Conservation (phyloP, 352 stramenopile species). For the Phytopythium ostracodes region DNA sequence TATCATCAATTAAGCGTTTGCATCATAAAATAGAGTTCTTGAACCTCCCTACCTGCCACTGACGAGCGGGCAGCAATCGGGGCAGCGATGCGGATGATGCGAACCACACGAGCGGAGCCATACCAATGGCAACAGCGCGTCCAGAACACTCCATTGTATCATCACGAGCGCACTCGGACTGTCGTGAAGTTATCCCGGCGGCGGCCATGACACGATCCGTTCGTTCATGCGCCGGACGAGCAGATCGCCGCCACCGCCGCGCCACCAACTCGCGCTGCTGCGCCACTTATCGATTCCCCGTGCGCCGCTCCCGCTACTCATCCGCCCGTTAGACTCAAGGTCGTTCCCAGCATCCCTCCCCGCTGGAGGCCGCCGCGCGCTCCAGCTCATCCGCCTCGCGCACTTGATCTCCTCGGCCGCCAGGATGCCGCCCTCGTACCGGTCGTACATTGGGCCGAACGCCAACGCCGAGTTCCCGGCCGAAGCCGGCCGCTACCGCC, state of each 20-base stretch:
- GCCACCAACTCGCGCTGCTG: not conserved
- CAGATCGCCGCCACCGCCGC: not conserved
- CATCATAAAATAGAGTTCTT: not conserved
- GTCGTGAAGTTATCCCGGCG: no score
- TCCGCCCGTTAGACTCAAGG: no score
- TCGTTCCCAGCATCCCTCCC: no score
- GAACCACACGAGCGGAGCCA: no score
- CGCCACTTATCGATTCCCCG: slow-evolving; percentile 5
- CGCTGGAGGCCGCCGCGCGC: not conserved
- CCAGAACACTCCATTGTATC: no score
- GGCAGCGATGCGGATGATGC: not conserved
- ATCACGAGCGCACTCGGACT: no score
- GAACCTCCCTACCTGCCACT: not conserved
- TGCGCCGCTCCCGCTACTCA: not conserved
- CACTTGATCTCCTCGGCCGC: not conserved
- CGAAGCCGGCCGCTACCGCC: slow-evolving; percentile 77
- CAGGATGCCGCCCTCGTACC: slow-evolving; percentile 6
- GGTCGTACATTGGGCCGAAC: slow-evolving; percentile 15
- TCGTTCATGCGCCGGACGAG: not conserved
- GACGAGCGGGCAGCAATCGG: not conserved
- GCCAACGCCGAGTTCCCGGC: slow-evolving; percentile 36
- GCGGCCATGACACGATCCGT: not conserved
- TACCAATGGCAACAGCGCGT: no score
- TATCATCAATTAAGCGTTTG: not conserved
- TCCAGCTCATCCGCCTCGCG: slow-evolving; percentile 1